Conservation (phyloP, 495 filamentous ascomycete species). For the Monascus purpureus region DNA sequence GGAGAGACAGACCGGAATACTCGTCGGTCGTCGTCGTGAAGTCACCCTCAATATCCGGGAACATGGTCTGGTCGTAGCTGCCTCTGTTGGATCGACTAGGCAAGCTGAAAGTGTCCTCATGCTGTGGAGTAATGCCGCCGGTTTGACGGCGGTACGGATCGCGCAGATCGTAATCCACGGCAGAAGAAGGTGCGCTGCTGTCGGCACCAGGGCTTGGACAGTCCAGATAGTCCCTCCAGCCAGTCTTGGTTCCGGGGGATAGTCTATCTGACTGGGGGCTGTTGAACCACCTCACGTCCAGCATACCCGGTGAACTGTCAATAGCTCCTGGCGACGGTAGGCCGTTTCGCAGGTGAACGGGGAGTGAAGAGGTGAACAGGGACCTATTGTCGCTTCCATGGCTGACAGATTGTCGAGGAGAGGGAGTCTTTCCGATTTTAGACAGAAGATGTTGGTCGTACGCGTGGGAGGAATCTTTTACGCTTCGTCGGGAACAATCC, state of each 20-base stretch:
- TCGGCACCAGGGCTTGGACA: constrained; percentile 38
- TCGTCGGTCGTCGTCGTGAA: constrained; percentile 63
- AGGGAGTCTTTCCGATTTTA: constrained; percentile 53
- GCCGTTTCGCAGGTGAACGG: constrained; percentile 25
- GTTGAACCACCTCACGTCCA: constrained; percentile 27
- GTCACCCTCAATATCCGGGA: constrained; percentile 48
- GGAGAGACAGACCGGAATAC: constrained; percentile 38
- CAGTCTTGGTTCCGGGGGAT: constrained; percentile 29
- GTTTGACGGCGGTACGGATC: constrained; percentile 23
- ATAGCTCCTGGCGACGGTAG: constrained; percentile 32
- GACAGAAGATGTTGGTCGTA: constrained; percentile 72
- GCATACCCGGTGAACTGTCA: constrained; percentile 22
- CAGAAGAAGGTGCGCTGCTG: constrained; percentile 31
- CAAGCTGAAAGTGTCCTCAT: constrained; percentile 31
- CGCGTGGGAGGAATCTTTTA: constrained; percentile 49
- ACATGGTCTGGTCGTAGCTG: constrained; percentile 49
- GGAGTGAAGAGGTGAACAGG: constrained; percentile 33
- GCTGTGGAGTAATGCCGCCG: constrained; percentile 31
- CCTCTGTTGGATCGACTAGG: constrained; percentile 38
- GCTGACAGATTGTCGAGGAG: constrained; percentile 40
- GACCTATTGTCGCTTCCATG: constrained; percentile 38
- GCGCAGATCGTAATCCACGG: constrained; percentile 27
- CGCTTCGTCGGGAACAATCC: constrained; percentile 39
- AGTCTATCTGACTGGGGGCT: constrained; percentile 32
- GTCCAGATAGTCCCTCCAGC: constrained; percentile 30